Evolutionary conservation across 371 early-diverging fungal genomes (phyloP), one percentile per base, ranked within the genome.

Genomic region (Fennellomyces sp.): DNA sequence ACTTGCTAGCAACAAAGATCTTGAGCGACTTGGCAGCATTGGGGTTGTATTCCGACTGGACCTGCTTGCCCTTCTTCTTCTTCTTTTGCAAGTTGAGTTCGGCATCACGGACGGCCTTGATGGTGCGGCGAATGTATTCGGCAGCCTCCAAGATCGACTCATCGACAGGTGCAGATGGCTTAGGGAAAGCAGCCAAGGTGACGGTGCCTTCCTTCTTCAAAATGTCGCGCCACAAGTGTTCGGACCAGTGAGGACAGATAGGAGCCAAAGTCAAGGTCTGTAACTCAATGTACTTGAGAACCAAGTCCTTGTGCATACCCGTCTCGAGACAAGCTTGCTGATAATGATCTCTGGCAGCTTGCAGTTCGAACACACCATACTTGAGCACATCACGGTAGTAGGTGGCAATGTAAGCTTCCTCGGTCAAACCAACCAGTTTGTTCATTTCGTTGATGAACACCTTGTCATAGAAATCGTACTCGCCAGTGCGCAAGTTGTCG

Each of bases 341-440:
- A 75, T 99, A 99, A 75, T 89, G 86, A 70, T 97, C 97, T 64
- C 95, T 88, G 13, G 96, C 90, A 56, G 91, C 83, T 67, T 89
- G 89, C 72, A 98, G 77, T 68, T 99, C 97, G 70, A 95, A 97
- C 69, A 95, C 95, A 53, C 94, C 95, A 65, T 84, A 80, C 84
- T 97, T 99, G 52, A 99, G 80, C 25, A 95, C 99, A 61, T 99
- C 98, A 61, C 97, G 91, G 83, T 91, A 99, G 56, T 88, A 76
- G 76, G 96, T 95, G 29, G 66, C 79, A 51, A 82, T 85, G 80
- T 96, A 99, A 25, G 93, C 90, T 23, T 73, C 69, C 35, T 94
- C 90, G 5, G 97, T 75, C 23, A 81, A 68, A 19, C 74, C 68
- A 21, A 91, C 77, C 56, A 91, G 74, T 55, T 86, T 78, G 78